phyloP scores from a whole-genome alignment of 2,329 filamentous ascomycete genomes.

The Fusarium brevicatenulatum region DNA sequence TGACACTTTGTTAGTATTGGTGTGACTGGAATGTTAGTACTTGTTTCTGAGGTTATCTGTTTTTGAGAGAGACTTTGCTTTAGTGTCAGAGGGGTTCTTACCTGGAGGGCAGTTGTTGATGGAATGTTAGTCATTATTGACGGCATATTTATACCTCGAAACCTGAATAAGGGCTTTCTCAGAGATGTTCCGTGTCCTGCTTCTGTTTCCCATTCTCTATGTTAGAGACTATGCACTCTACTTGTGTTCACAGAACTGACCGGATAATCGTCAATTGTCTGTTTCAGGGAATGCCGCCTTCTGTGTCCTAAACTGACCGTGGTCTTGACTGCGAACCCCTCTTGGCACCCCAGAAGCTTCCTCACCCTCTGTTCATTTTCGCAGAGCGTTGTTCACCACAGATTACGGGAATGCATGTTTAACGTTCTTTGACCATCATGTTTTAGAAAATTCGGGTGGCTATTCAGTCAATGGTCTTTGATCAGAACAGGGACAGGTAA shows the following conservation, averaged over 20 bases:
- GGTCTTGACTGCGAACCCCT: rapidly evolving
- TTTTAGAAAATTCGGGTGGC: too few relatives aligned
- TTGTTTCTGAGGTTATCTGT: rapidly evolving
- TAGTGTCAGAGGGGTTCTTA: rapidly evolving
- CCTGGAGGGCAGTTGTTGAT: too few relatives aligned
- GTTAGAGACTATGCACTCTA: rapidly evolving
- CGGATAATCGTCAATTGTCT: rapidly evolving
- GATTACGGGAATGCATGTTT: rapidly evolving
- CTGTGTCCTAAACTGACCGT: rapidly evolving
- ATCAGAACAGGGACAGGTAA: too few relatives aligned
- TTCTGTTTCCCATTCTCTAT: rapidly evolving
- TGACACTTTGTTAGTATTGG: rapidly evolving
- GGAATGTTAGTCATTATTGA: rapidly evolving
- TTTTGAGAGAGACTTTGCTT: background rate
- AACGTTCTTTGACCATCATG: rapidly evolving
- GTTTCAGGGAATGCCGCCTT: rapidly evolving
- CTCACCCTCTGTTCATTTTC: background rate
- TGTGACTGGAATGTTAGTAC: too few relatives aligned
- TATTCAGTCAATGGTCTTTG: too few relatives aligned
- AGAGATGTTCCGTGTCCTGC: rapidly evolving
- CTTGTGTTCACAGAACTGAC: background rate
- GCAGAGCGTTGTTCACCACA: rapidly evolving
- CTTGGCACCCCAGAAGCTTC: rapidly evolving
- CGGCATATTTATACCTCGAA: rapidly evolving
- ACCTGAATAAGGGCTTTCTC: rapidly evolving